phyloP scores from a whole-genome alignment of 257 asterid genomes.

The Linaria vulgaris region DNA sequence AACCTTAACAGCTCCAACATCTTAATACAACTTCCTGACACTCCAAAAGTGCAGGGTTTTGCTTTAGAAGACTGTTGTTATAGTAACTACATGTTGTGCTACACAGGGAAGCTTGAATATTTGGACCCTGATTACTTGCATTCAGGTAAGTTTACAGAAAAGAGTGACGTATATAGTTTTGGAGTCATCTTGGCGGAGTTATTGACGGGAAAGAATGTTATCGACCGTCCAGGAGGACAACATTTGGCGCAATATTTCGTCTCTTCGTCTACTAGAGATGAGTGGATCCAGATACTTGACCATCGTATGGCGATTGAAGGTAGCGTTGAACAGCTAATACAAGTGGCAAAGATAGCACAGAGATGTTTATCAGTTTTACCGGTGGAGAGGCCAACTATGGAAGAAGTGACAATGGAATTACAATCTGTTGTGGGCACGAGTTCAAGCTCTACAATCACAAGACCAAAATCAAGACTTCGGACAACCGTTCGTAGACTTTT shows the following conservation, averaged over 20 bases:
- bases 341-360: conserved; percentile 21
- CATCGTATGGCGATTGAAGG: not conserved
- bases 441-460: no score
- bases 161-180: conserved; percentile 31
- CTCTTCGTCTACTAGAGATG: not conserved
- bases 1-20: conserved; percentile 27
- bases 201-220: conserved; percentile 26
- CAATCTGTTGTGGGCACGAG: not conserved
- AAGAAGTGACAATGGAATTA: conserved; percentile 19
- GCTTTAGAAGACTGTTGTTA: conserved; percentile 21
- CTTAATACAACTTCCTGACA: conserved; percentile 13
- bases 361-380: conserved; percentile 22
- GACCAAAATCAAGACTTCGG: no score
- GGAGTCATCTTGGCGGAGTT: conserved; percentile 31
- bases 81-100: conserved; percentile 1
- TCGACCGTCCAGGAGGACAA: not conserved
- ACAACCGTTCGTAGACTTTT: no score
- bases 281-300: conserved; percentile 10
- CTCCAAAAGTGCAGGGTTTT: conserved; percentile 24
- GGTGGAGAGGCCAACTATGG: conserved; percentile 31
- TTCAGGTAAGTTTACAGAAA: conserved; percentile 14
- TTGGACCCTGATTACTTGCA: conserved; percentile 22
- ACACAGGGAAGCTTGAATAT: not conserved
- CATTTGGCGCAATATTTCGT: not conserved
- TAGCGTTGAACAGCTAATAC: conserved; percentile 2